phyloP scores from a whole-genome alignment of 2,329 filamentous ascomycete species.

The Apiospora pterosperma region DNA sequence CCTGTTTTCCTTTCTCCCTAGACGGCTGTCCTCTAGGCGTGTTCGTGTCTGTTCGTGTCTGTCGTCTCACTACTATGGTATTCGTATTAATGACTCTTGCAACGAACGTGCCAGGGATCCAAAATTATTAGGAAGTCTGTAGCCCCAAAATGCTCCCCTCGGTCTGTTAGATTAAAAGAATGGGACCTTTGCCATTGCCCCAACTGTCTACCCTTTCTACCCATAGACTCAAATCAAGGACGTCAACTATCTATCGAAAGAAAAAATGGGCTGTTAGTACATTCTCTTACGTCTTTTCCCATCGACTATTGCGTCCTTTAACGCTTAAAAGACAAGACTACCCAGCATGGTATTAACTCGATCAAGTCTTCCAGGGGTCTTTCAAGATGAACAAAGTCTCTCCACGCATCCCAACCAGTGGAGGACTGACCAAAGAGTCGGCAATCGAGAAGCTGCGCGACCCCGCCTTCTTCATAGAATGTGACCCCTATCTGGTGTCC shows the following conservation, averaged over 20 bases:
- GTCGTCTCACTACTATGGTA: not conserved
- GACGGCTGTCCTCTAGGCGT: not conserved
- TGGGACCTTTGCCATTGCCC: fast-evolving
- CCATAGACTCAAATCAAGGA: not conserved
- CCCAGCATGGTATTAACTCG: too few relatives aligned
- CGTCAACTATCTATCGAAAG: not conserved
- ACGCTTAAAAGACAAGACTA: too few relatives aligned
- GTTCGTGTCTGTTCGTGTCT: not conserved
- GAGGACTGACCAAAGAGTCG: not conserved
- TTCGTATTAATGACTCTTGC: not conserved
- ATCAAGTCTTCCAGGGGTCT: not conserved
- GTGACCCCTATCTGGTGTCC: not conserved
- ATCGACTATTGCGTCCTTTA: too few relatives aligned
- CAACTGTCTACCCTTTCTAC: not conserved
- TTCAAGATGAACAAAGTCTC: not conserved
- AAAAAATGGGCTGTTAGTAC: not conserved
- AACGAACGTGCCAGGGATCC: not conserved
- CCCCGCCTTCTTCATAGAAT: not conserved
- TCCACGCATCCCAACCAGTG: not conserved
- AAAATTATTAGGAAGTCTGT: not conserved
- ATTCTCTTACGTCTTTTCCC: not conserved
- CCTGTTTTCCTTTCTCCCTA: not conserved
- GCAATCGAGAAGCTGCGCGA: not conserved
- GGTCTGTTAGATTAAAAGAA: fast-evolving
- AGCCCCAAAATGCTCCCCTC: not conserved